Evolutionary conservation across 192 early-diverging fungal genomes (phyloP).

Genomic region (Paraglomus brasilianum): DNA sequence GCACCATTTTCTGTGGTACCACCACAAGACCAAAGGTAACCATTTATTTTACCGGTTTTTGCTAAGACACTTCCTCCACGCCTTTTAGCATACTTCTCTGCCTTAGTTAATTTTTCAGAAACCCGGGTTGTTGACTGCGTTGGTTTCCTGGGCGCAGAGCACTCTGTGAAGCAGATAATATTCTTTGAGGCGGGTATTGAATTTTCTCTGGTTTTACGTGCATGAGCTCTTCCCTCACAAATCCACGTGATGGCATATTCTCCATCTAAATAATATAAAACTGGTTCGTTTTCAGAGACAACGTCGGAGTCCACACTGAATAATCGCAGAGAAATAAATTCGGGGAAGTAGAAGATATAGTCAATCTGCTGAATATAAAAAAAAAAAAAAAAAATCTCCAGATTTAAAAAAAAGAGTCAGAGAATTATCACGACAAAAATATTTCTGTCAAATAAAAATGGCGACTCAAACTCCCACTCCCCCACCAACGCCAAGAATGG

Average conservation of each 20-base stretch:
- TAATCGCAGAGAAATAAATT: too few relatives aligned
- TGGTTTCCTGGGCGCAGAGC: too few relatives aligned
- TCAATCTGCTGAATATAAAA: too few relatives aligned
- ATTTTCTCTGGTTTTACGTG: conserved; percentile 13
- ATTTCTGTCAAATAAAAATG: too few relatives aligned
- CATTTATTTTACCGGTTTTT: conserved; percentile 10
- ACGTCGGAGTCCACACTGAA: too few relatives aligned
- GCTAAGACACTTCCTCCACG: not conserved
- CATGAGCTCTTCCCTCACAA: conserved; percentile 19
- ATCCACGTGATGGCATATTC: not conserved
- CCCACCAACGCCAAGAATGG: too few relatives aligned
- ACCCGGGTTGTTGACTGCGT: too few relatives aligned
- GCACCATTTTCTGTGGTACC: not conserved
- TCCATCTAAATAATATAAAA: conserved; percentile 20
- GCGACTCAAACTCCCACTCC: too few relatives aligned
- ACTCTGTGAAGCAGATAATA: conserved; percentile 17
- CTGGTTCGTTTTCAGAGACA: not conserved
- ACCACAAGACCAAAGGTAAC: not conserved
- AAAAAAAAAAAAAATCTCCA: too few relatives aligned
- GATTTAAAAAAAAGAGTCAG: too few relatives aligned
- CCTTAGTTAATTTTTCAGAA: conserved; percentile 6
- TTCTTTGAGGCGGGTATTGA: not conserved
- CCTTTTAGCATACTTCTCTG: not conserved
- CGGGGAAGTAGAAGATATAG: too few relatives aligned
- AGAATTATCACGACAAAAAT: too few relatives aligned